Evolutionary conservation across 176 grass and related monocot species (phyloP).

Genomic region (Eragrostis curvula): DNA sequence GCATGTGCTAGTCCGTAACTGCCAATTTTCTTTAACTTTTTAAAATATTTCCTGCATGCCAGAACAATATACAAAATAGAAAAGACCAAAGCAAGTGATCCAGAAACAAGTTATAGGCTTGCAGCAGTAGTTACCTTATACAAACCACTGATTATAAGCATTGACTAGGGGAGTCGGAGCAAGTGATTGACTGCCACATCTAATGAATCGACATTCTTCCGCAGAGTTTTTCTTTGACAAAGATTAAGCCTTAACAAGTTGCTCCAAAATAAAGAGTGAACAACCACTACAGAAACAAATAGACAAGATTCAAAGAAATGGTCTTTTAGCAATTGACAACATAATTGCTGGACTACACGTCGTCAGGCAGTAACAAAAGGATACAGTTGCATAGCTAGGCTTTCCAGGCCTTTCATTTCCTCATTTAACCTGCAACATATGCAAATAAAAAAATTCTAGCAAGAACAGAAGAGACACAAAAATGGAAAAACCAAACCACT

Average conservation of each 20-base stretch:
- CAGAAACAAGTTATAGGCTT: background rate
- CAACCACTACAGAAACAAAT: constrained; percentile 19
- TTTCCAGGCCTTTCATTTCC: constrained; percentile 91
- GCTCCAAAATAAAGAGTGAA: constrained; percentile 21
- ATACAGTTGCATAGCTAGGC: constrained; percentile 87
- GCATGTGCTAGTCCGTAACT: constrained; percentile 24
- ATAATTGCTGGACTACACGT: constrained; percentile 3
- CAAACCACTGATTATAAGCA: constrained; percentile 12
- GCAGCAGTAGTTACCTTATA: constrained; percentile 44
- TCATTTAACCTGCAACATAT: constrained; percentile 79
- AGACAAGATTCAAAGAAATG: constrained; percentile 2
- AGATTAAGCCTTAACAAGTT: constrained; percentile 61
- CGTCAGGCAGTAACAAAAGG: constrained; percentile 55
- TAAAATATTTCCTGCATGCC: too few species aligned
- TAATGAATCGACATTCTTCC: constrained; percentile 84
- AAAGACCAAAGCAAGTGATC: too few species aligned
- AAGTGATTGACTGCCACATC: constrained; percentile 75
- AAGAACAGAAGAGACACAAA: constrained; percentile 14
- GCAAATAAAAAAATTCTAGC: background rate
- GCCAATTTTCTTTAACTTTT: background rate
- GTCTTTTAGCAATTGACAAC: constrained; percentile 5
- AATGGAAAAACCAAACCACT: background rate
- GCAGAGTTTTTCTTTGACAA: constrained; percentile 69
- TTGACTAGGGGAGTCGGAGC: constrained; percentile 60
- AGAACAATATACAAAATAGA: too few species aligned